Conservation (phyloP, 176 grass and related monocot species). For the Areca catechu region DNA sequence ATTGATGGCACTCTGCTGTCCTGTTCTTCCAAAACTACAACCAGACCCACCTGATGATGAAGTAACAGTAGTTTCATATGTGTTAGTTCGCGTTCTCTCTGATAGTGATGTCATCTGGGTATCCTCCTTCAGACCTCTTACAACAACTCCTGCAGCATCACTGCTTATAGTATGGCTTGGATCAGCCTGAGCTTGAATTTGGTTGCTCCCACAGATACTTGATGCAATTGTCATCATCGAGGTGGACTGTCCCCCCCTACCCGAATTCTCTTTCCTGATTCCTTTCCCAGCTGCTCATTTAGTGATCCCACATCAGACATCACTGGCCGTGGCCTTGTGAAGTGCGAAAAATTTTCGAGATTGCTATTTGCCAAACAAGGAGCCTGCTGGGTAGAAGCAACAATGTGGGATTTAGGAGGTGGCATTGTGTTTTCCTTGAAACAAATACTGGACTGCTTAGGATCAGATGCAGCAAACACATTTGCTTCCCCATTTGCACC, state of each 20-base stretch:
- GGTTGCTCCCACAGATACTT: constrained; percentile 75
- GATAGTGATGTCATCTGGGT: background rate
- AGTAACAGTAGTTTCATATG: constrained; percentile 22
- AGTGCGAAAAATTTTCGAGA: constrained; percentile 21
- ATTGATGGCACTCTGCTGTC: constrained; percentile 54
- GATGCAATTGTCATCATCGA: constrained; percentile 58
- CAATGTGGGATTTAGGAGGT: constrained; percentile 39
- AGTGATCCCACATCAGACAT: background rate
- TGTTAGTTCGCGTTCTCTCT: constrained; percentile 8
- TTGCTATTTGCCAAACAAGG: constrained; percentile 21
- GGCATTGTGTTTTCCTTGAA: constrained; percentile 49
- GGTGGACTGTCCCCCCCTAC: constrained; percentile 23
- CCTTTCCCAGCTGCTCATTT: too few relatives aligned
- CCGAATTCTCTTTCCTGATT: constrained; percentile 2
- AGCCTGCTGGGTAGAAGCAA: constrained; percentile 33
- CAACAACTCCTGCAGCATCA: constrained; percentile 20
- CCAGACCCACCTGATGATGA: constrained; percentile 45
- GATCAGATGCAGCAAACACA: background rate
- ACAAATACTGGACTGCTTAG: background rate
- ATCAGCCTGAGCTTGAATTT: constrained; percentile 29
- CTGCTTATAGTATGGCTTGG: constrained; percentile 15
- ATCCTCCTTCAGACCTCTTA: constrained; percentile 12
- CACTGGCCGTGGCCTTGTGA: constrained; percentile 9
- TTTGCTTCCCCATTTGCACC: background rate
- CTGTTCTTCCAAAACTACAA: constrained; percentile 38